phyloP scores from a whole-genome alignment of 78 protist genomes.

The Tieghemostelium lacteum region DNA sequence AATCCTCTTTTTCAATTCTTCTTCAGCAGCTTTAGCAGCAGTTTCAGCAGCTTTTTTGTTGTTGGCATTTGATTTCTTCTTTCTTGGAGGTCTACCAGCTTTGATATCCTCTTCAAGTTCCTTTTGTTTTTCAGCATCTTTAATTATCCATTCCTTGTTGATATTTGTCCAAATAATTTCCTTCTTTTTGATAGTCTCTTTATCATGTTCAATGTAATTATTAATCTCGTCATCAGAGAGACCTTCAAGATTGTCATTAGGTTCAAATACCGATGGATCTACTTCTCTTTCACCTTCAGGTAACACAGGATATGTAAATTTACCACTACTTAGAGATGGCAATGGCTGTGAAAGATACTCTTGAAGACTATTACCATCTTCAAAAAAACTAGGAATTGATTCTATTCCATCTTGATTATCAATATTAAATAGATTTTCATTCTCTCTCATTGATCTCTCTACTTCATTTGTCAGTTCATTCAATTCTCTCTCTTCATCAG shows the following conservation, averaged over 20 bases:
- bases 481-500: background rate
- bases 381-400: background rate
- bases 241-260: slow-evolving; percentile 25
- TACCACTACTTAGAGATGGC: background rate
- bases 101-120: slow-evolving; percentile 39
- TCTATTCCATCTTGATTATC: no score
- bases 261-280: slow-evolving; percentile 31
- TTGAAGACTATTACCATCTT: background rate
- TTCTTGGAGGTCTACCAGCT: slow-evolving; percentile 66
- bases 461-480: background rate
- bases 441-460: background rate
- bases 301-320: slow-evolving; percentile 12
- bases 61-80: background rate
- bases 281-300: no score
- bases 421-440: background rate
- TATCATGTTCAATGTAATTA: slow-evolving; percentile 27
- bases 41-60: slow-evolving; percentile 9
- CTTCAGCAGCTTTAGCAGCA: slow-evolving; percentile 33
- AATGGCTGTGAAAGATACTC: background rate
- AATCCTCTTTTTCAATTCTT: slow-evolving; percentile 5
- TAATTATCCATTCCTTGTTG: slow-evolving; percentile 58
- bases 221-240: slow-evolving; percentile 41
- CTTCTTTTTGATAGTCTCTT: slow-evolving; percentile 22
- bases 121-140: slow-evolving; percentile 25
- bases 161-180: slow-evolving; percentile 52